These are phyloP conservation scores for Coniochaeta pulveracea DNA, from an alignment of 2,329 filamentous ascomycete genomes.

Conservation along the genomic window DNA sequence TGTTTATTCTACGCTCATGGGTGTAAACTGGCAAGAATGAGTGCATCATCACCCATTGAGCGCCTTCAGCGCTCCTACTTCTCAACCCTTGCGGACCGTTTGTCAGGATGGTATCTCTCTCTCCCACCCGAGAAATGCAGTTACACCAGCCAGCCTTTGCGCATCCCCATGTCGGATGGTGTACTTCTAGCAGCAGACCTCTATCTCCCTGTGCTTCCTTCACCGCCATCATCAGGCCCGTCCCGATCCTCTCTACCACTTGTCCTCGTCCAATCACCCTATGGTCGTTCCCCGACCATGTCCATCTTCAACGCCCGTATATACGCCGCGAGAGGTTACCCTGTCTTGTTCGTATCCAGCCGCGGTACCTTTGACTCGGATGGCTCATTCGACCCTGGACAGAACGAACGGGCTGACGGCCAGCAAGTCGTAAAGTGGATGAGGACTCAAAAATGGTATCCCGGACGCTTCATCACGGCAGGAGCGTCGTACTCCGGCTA, in stretches of 20 bases:
- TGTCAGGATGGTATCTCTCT: constrained; percentile 4
- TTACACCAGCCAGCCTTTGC: constrained; percentile 6
- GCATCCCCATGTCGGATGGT: constrained; percentile 9
- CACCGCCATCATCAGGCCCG: too few relatives aligned
- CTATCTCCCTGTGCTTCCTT: constrained; percentile 9
- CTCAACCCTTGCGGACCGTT: constrained; percentile 2
- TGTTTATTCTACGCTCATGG: too few relatives aligned
- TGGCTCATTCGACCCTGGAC: constrained; percentile 6
- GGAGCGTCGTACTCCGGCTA: constrained; percentile 11
- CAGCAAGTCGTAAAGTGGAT: constrained; percentile 11
- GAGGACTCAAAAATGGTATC: constrained; percentile 12
- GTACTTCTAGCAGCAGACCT: constrained; percentile 11
- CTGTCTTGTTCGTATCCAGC: constrained; percentile 10
- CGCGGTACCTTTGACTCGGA: constrained; percentile 13
- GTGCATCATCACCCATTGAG: too few relatives aligned
- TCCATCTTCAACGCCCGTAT: constrained; percentile 4
- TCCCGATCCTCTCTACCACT: not conserved
- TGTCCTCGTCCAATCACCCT: constrained; percentile 6
- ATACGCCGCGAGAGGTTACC: constrained; percentile 13
- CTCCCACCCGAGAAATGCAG: constrained; percentile 4
- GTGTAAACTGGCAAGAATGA: too few relatives aligned
- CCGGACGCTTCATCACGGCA: constrained; percentile 10
- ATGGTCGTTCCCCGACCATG: constrained; percentile 7
- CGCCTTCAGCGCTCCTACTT: constrained; percentile 3
- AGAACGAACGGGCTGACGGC: constrained; percentile 7